Conservation (phyloP, 768 basidiomycete genomes). For the Tricholoma terreum region DNA sequence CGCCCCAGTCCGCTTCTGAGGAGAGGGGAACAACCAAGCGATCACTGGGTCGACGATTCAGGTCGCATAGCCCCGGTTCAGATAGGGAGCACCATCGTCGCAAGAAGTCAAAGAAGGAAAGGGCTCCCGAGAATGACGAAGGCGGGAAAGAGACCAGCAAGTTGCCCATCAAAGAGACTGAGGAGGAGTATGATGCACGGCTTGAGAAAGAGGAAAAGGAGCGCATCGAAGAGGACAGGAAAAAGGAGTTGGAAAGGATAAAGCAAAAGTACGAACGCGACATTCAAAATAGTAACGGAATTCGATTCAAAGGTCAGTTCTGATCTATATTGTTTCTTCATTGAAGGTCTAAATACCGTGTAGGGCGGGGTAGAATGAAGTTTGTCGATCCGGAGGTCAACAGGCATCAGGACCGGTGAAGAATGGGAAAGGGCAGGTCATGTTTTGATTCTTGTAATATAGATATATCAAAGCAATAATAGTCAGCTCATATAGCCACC, state of each 20-base stretch:
- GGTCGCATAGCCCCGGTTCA: constrained; percentile 12
- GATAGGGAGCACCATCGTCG: constrained; percentile 16
- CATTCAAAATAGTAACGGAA: constrained; percentile 37
- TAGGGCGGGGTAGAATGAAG: constrained; percentile 67
- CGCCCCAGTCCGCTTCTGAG: constrained; percentile 6
- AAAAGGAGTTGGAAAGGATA: constrained; percentile 47
- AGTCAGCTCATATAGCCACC: constrained; percentile 2
- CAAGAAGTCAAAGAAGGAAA: constrained; percentile 21
- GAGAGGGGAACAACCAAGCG: constrained; percentile 13
- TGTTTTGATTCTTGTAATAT: background rate
- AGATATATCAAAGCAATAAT: background rate
- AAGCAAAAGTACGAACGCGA: constrained; percentile 36
- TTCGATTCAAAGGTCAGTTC: constrained; percentile 62
- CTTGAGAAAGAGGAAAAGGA: constrained; percentile 67
- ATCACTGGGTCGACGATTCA: constrained; percentile 11
- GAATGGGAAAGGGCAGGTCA: background rate
- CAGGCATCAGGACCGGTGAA: constrained; percentile 1
- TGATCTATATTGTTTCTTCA: background rate
- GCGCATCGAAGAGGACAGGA: constrained; percentile 45
- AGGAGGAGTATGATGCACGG: constrained; percentile 70
- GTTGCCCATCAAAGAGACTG: constrained; percentile 46
- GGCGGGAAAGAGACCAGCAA: constrained; percentile 8
- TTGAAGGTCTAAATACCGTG: background rate
- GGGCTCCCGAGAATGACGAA: constrained; percentile 26
- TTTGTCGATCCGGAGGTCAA: constrained; percentile 53